A percentile compares a stretch with the other conserved stretches of the same genome.
Conservation (phyloP, 129 eudicot genomes). For the Lactuca saligna region DNA sequence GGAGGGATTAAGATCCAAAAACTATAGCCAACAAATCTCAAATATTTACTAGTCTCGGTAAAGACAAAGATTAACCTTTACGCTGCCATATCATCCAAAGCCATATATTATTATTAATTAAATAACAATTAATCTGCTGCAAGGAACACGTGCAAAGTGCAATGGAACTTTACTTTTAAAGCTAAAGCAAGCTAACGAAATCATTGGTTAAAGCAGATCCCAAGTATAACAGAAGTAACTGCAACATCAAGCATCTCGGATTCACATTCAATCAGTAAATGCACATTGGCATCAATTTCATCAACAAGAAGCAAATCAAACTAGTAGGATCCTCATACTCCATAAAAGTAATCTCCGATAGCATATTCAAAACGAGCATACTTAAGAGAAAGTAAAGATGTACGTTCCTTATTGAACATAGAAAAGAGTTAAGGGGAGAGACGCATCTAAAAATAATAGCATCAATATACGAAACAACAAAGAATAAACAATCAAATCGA, state of each 20-base stretch:
- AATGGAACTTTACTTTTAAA: constrained; percentile 16
- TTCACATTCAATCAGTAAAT: constrained; percentile 13
- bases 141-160: constrained; percentile 14
- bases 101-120: not conserved
- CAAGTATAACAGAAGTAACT: constrained; percentile 18
- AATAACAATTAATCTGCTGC: constrained; percentile 5
- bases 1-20: not conserved
- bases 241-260: constrained; percentile 12
- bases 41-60: not conserved
- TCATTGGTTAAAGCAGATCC: constrained; percentile 16
- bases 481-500: not conserved
- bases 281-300: not conserved
- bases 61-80: not conserved
- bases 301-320: constrained; percentile 20
- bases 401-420: not conserved
- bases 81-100: not conserved
- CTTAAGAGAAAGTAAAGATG: not conserved
- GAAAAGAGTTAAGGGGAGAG: not conserved
- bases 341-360: not conserved
- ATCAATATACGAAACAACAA: not conserved
- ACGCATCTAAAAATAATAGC: not conserved
- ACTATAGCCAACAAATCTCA: not conserved
- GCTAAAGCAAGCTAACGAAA: constrained; percentile 21
- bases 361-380: not conserved
- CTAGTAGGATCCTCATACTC: constrained; percentile 3